Conservation (phyloP, 148 eudicot species). For the Chenopodium berlandieri region DNA sequence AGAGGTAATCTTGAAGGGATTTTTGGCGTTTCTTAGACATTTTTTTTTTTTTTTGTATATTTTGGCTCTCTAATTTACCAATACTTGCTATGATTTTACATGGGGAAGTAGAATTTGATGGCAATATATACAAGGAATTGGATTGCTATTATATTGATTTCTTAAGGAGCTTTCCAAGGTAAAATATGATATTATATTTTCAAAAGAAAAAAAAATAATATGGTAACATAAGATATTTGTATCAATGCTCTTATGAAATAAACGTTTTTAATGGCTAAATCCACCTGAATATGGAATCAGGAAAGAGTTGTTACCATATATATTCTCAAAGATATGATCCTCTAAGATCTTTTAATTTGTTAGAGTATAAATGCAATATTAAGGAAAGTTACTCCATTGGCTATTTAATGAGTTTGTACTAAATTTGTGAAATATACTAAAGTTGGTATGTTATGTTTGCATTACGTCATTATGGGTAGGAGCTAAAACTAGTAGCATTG, state of each 20-base stretch:
- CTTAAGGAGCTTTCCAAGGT: no score
- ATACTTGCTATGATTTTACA: not conserved
- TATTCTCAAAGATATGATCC: constrained; percentile 7
- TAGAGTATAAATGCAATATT: constrained; percentile 12
- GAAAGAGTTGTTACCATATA: constrained; percentile 15
- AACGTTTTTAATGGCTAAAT: constrained; percentile 16
- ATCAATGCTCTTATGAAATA: constrained; percentile 1
- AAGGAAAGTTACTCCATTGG: not conserved
- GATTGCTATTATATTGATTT: not conserved
- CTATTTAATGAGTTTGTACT: constrained; percentile 16
- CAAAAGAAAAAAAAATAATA: no score
- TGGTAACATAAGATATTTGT: constrained; percentile 23
- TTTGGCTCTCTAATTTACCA: not conserved
- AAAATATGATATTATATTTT: no score
- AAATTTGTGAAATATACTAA: not conserved
- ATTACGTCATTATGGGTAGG: constrained; percentile 2
- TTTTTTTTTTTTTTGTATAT: constrained; percentile 10
- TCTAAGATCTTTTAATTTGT: not conserved
- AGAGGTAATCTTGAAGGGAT: constrained; percentile 46
- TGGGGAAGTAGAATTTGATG: not conserved
- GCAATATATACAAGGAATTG: not conserved
- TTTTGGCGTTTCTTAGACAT: constrained; percentile 61
- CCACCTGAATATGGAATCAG: constrained; percentile 19
- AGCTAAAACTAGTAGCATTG: not conserved
- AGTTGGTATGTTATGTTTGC: constrained; percentile 20